Evolutionary conservation across 768 basidiomycete species (phyloP).

Genomic region (Steccherinum ochraceum): DNA sequence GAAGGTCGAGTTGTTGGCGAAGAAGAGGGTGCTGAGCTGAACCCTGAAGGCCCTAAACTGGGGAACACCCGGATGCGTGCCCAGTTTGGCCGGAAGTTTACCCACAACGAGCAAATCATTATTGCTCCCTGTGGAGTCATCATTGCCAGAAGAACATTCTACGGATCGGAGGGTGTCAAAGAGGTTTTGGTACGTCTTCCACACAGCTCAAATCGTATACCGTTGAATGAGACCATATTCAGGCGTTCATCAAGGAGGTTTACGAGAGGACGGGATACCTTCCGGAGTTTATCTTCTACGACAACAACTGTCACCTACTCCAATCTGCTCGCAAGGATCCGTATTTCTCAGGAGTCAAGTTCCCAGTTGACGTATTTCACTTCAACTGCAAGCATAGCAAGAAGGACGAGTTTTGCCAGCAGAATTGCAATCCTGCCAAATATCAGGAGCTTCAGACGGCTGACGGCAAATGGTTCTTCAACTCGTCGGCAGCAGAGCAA

Average conservation of each 20-base stretch:
- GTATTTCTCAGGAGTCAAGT: slow-evolving; percentile 15
- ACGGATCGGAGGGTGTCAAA: slow-evolving; percentile 14
- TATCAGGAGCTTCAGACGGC: slow-evolving; percentile 17
- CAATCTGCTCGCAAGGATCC: slow-evolving; percentile 19
- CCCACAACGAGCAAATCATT: slow-evolving; percentile 19
- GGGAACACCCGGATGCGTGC: too few relatives aligned
- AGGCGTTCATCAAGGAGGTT: slow-evolving; percentile 2
- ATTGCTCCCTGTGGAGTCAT: slow-evolving; percentile 16
- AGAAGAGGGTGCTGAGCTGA: too few relatives aligned
- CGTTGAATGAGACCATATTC: slow-evolving; percentile 6
- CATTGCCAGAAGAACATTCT: slow-evolving; percentile 11
- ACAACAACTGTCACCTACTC: slow-evolving; percentile 19
- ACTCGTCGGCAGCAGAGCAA: slow-evolving; percentile 26
- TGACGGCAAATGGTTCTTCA: slow-evolving; percentile 22
- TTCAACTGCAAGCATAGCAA: slow-evolving; percentile 28
- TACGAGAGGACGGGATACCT: slow-evolving; percentile 17
- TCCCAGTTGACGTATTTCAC: slow-evolving; percentile 31
- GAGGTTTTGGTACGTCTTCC: slow-evolving; percentile 5
- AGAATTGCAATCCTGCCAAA: slow-evolving; percentile 21
- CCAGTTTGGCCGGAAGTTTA: slow-evolving; percentile 17
- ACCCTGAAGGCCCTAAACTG: too few relatives aligned
- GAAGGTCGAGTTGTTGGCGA: too few relatives aligned
- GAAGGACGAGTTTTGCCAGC: slow-evolving; percentile 18
- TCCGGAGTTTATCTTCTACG: slow-evolving; percentile 20
- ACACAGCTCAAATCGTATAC: slow-evolving; percentile 4